These are phyloP conservation scores for Chloromonas sp. DNA, from an alignment of 163 green algal genomes.

Conservation along the genomic window DNA sequence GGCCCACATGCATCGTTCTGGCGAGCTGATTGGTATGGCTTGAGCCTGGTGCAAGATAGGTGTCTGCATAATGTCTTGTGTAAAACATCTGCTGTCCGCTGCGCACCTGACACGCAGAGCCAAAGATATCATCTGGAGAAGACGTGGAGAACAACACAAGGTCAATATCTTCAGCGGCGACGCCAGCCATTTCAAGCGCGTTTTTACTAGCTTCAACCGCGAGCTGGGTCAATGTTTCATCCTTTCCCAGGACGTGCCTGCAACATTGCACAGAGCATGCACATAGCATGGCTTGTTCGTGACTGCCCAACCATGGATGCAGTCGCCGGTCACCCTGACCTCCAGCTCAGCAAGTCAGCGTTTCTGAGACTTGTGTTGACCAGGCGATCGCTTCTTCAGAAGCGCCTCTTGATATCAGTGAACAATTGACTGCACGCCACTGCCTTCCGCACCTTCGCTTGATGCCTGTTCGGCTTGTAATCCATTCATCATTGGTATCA, in stretches of 20 bases:
- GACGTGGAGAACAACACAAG: slow-evolving; percentile 89
- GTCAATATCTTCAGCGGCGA: slow-evolving; percentile 80
- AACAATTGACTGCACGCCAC: too few relatives aligned
- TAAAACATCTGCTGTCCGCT: too few relatives aligned
- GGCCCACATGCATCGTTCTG: too few relatives aligned
- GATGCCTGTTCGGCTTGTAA: slow-evolving; percentile 79
- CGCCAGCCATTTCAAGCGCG: slow-evolving; percentile 86
- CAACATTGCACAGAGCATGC: neutral
- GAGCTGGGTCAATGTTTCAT: slow-evolving; percentile 72
- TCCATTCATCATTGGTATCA: slow-evolving; percentile 98
- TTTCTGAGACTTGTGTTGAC: too few relatives aligned
- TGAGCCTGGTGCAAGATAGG: too few relatives aligned
- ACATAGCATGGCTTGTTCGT: slow-evolving; percentile 24
- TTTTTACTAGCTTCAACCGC: slow-evolving; percentile 54
- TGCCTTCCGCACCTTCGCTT: slow-evolving; percentile 11
- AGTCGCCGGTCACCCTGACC: too few relatives aligned
- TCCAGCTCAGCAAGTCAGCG: too few relatives aligned
- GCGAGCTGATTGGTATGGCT: too few relatives aligned
- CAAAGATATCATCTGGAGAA: slow-evolving; percentile 93
- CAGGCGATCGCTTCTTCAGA: too few relatives aligned
- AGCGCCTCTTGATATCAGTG: too few relatives aligned
- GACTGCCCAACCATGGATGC: too few relatives aligned
- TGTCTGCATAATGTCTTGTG: too few relatives aligned
- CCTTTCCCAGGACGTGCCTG: slow-evolving; percentile 72
- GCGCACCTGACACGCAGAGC: slow-evolving; percentile 61